Base-by-base conservation (phyloP, 768 basidiomycete species). In the Podaxis sp. region DNA sequence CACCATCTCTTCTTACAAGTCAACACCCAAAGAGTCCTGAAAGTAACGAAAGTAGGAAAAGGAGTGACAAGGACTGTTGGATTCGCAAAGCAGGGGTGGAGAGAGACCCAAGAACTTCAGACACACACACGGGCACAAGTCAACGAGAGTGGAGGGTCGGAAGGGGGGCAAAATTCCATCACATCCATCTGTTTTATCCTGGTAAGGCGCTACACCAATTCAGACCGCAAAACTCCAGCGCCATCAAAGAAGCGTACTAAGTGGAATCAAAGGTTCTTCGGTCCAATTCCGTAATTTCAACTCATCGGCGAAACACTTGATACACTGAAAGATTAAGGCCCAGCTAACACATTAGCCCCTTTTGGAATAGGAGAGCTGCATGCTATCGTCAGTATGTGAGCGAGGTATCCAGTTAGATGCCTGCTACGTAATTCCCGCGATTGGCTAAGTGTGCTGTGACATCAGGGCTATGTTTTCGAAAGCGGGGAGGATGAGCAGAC, bases 1-100 rank as follows among this genome's bases (percentile, higher is more conserved):
- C 47, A 65, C 57, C 71, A 71, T 71, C 50, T 21, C 23, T 16
- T 55, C 23, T 27, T 3, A 57, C 46, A 27, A 10, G 18, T 23
- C 28, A 27, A 21, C 9, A 35, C 13, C 57, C 35, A 11, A 50
- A 10, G 23, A 50, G 14, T 37, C 36, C 32, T 25, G 32, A 42
- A 16, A 56, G 18, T 28, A 16, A 47, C 7, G 36, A 42, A 50
- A 18, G n/a, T 1, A 25, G 21, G 32, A n/a, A 58, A 50, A 50
- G 25, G 57, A 50, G 48, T 32, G 57, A n/a, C 54, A 55, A 42
- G 54, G 37, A 55, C 16, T 25, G 16, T 23, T 27, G 47, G 47
- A 48, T 21, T 48, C 42, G 14, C n/a, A 27, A 25, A 40, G 2
- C n/a, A 1, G 38, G 10, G 35, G n/a, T 14, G 2, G 7, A n/a